A percentile compares a stretch with the other conserved stretches of the same genome.
phyloP scores from a whole-genome alignment of 139 green algal species.

The Axilococcus clingmanii region DNA sequence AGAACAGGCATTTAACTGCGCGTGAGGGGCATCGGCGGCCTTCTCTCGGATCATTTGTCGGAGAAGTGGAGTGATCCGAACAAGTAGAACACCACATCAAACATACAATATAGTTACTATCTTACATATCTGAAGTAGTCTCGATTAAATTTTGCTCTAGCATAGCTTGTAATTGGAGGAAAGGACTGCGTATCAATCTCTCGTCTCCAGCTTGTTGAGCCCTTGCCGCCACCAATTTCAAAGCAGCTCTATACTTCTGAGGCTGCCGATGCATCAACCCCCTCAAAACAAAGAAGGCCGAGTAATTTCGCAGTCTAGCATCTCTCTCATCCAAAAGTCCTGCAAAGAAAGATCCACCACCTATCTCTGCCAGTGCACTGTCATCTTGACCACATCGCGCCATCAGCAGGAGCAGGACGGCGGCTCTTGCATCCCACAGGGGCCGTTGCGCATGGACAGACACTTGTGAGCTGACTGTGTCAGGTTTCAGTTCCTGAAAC shows the following conservation, averaged over 20 bases:
- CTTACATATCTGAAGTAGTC: no score
- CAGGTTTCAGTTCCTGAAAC: neutral
- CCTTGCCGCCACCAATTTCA: slow-evolving; percentile 42
- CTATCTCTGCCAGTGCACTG: neutral
- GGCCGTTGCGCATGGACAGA: slow-evolving; percentile 8
- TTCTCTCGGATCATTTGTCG: no score
- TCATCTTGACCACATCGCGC: slow-evolving; percentile 12
- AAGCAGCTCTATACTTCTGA: slow-evolving; percentile 41
- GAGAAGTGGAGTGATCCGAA: no score
- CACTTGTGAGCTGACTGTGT: neutral
- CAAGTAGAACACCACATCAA: no score
- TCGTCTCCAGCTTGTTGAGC: slow-evolving; percentile 59
- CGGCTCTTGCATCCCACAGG: slow-evolving; percentile 24
- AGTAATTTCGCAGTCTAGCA: neutral
- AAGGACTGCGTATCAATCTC: slow-evolving; percentile 53
- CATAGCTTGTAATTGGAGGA: slow-evolving; percentile 44
- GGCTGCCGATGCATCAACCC: slow-evolving; percentile 40
- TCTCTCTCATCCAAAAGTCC: slow-evolving; percentile 2
- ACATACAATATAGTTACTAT: no score
- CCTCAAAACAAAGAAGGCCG: slow-evolving; percentile 31
- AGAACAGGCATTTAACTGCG: no score
- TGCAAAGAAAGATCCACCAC: neutral
- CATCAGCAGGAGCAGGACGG: slow-evolving; percentile 38
- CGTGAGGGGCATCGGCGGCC: no score
- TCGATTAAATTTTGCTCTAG: no score